These are phyloP conservation scores for Aspergillus nanangensis DNA, from an alignment of 495 filamentous ascomycete species.

Conservation along the genomic window DNA sequence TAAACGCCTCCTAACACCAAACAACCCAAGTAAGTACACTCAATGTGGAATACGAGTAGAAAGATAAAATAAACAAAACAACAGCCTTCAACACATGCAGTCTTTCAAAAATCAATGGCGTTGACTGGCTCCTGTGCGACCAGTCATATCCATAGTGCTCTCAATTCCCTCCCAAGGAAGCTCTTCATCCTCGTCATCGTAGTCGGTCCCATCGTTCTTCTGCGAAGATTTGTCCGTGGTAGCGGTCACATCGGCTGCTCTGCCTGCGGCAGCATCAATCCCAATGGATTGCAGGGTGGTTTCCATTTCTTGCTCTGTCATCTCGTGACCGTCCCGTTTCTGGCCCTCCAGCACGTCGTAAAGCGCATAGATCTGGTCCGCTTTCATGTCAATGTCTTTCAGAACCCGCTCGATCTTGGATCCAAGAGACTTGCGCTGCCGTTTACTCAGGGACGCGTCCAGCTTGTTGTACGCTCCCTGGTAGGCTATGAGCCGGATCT, in stretches of 20 bases:
- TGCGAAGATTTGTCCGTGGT: slow-evolving; percentile 28
- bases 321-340: slow-evolving; percentile 58
- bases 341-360: slow-evolving; percentile 89
- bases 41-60: too few species aligned
- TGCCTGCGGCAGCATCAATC: slow-evolving; percentile 31
- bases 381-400: slow-evolving; percentile 66
- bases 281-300: slow-evolving; percentile 60
- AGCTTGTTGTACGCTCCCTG: slow-evolving; percentile 60
- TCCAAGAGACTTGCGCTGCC: slow-evolving; percentile 60
- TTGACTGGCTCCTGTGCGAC: slow-evolving; percentile 18
- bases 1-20: too few species aligned
- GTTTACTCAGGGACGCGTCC: slow-evolving; percentile 64
- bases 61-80: slow-evolving; percentile 2
- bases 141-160: slow-evolving; percentile 45
- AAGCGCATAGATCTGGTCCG: slow-evolving; percentile 83
- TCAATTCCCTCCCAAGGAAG: slow-evolving; percentile 52
- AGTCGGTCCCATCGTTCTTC: slow-evolving; percentile 23
- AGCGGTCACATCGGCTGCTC: slow-evolving; percentile 26
- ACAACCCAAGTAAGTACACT: too few species aligned
- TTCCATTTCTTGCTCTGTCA: slow-evolving; percentile 64
- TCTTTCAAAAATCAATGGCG: slow-evolving; percentile 10
- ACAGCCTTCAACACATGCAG: not conserved
- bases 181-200: slow-evolving; percentile 34
- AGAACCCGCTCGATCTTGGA: slow-evolving; percentile 61
- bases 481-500: slow-evolving; percentile 56